Conservation (phyloP, 768 basidiomycete species). For the Pisolithus tinctorius region DNA sequence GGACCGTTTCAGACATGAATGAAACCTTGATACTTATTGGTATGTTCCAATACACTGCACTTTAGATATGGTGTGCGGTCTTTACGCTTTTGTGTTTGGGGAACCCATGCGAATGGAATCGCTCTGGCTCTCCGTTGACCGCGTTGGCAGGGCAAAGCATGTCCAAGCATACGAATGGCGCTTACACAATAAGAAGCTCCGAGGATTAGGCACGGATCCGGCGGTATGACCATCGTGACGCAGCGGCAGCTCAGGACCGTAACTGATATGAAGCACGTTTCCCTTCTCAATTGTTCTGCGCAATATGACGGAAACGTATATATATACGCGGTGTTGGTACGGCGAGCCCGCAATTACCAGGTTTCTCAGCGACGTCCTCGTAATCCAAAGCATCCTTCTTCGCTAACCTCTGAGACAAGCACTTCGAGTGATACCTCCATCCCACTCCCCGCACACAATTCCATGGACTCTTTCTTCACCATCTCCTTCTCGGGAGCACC, state of each 20-base stretch:
- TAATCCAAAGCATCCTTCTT: constrained; percentile 1
- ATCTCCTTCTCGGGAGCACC: not conserved
- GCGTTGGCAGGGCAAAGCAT: not conserved
- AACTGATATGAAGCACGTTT: constrained; percentile 1
- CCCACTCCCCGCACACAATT: not conserved
- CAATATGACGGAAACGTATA: constrained; percentile 8
- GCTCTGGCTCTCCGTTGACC: too few species aligned
- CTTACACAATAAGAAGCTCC: constrained; percentile 19
- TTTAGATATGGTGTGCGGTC: too few species aligned
- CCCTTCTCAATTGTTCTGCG: constrained; percentile 11
- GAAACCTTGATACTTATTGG: not conserved
- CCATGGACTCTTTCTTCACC: constrained; percentile 15
- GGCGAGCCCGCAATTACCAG: constrained; percentile 1
- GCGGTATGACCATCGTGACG: constrained; percentile 1
- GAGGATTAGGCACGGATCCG: constrained; percentile 3
- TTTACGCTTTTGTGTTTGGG: constrained; percentile 16
- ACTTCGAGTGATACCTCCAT: constrained; percentile 1
- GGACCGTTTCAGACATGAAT: not conserved
- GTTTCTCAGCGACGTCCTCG: constrained; percentile 4
- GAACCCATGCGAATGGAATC: not conserved
- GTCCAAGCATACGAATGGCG: not conserved
- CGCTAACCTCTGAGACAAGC: not conserved
- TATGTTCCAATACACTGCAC: not conserved
- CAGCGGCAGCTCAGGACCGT: not conserved
- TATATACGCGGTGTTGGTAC: constrained; percentile 1